Evolutionary conservation across 345 rosid genomes (phyloP).

Genomic region (Clarkia xantiana): DNA sequence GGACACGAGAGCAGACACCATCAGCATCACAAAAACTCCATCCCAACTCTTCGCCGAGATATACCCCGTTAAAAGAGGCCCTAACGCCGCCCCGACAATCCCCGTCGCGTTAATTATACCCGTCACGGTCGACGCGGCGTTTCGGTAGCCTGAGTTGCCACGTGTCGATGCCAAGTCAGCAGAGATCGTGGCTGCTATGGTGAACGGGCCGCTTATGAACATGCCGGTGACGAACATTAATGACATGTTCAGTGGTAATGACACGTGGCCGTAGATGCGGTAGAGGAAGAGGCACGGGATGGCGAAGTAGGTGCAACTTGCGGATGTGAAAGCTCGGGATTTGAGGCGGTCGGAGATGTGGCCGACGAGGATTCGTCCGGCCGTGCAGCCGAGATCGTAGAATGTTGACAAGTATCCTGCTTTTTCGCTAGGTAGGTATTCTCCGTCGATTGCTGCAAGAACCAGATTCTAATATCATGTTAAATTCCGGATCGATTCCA

Average conservation of each 20-base stretch:
- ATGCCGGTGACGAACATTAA: constrained; percentile 76
- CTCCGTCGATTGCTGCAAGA: constrained; percentile 56
- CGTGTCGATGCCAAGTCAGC: constrained; percentile 91
- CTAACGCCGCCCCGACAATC: constrained; percentile 86
- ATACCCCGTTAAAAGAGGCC: constrained; percentile 81
- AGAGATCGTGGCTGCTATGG: constrained; percentile 90
- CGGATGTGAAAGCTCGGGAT: constrained; percentile 86
- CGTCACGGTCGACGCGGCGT: constrained; percentile 84
- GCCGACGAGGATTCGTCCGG: constrained; percentile 89
- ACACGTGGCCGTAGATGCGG: constrained; percentile 62
- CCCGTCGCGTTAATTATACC: constrained; percentile 96
- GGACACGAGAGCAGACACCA: constrained; percentile 73
- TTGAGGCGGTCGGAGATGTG: constrained; percentile 65
- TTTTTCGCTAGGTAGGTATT: constrained; percentile 52
- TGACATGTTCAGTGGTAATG: constrained; percentile 39
- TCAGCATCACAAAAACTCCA: constrained; percentile 81
- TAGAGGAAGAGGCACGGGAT: constrained; percentile 78
- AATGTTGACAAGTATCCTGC: constrained; percentile 82
- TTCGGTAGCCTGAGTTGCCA: constrained; percentile 66
- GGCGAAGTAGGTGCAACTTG: constrained; percentile 78
- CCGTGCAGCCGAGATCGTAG: constrained; percentile 81
- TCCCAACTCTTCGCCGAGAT: constrained; percentile 78
- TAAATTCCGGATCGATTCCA: too few relatives aligned
- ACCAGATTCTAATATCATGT: too few relatives aligned
- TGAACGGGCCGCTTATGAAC: constrained; percentile 87